phyloP scores from a whole-genome alignment of 2,329 filamentous ascomycete species.

The Exophiala sp. region DNA sequence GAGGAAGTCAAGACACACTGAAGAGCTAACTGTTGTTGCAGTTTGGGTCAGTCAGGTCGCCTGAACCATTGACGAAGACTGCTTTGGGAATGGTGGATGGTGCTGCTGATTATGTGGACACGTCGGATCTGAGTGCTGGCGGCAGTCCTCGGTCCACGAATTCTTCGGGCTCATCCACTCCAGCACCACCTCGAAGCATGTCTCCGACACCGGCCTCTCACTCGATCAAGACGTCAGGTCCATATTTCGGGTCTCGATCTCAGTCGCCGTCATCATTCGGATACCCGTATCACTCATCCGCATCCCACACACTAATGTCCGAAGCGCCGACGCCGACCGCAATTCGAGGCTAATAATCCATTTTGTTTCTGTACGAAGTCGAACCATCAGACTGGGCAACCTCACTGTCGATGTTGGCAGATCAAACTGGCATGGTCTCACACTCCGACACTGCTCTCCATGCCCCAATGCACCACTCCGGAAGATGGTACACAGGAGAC shows the following conservation, averaged over 20 bases:
- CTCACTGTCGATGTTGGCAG: constrained; percentile 3
- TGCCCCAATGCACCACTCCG: constrained; percentile 9
- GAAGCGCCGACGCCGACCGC: constrained; percentile 44
- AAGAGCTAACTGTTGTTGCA: constrained; percentile 33
- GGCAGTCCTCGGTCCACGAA: constrained; percentile 26
- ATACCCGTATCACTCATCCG: constrained; percentile 40
- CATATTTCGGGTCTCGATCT: too few relatives aligned
- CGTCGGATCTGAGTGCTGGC: constrained; percentile 25
- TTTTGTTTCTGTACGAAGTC: constrained; percentile 8
- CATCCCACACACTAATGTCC: constrained; percentile 41
- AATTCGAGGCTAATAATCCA: constrained; percentile 32
- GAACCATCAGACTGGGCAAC: constrained; percentile 2
- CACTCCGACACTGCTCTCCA: constrained; percentile 4
- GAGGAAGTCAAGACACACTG: constrained; percentile 27
- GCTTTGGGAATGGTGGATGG: constrained; percentile 35
- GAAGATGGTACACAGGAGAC: constrained; percentile 10
- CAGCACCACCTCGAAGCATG: constrained; percentile 19
- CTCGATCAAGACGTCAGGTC: constrained; percentile 27
- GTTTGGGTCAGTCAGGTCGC: constrained; percentile 47
- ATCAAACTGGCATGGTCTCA: constrained; percentile 4
- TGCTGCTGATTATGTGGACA: constrained; percentile 32
- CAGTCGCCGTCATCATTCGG: constrained; percentile 37
- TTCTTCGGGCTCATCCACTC: constrained; percentile 29
- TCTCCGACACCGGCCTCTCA: constrained; percentile 17
- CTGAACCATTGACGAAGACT: constrained; percentile 28